Evolutionary conservation across 345 rosid species (phyloP), one percentile per base, ranked within the genome.

Genomic region (Iberis pinnata): DNA sequence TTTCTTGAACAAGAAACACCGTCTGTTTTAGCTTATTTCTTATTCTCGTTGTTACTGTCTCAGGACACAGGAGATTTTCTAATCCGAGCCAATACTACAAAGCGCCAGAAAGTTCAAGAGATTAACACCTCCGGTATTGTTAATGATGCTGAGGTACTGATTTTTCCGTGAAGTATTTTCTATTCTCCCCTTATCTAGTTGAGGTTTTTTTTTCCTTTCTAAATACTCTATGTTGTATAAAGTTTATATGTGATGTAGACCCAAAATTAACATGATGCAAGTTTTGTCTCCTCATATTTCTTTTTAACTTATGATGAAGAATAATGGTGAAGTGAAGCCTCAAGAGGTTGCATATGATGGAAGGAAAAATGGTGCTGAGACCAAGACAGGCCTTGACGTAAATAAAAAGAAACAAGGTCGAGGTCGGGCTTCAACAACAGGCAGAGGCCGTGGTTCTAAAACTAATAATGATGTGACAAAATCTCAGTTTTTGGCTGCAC

Each of bases 391-490:
- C 64, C 37, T 42, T 50, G 95, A 92, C 50, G 76, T 73, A 19
- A 69, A 56, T 74, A 80, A 76, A 76, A 81, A 78, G 75, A 93
- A 80, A 67, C 86, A 76, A 52, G 79, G 86, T 65, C 99, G 95
- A 39, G 94, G 94, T 31, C 81, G 95, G 64, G 92, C 77, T 16
- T 78, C 90, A 60, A 57, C 56, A 64, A 68, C 87, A 38, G 68
- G 90, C 13, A 80, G 97, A 76, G 95, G 94, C n/a, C 95, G 95
- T 58, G 88, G 89, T 69, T 80, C 88, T 53, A 83, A 74, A 74
- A 63, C 67, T 63, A 85, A 71, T 58, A 90, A 81, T 48, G 94
- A 77, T 27, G 67, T 42, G 16, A 64, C 44, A 1, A 79, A 73
- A 65, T 71, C 69, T 49, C 96, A 76, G 66, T 25, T 37, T 35